Evolutionary conservation across 164 flowering plant species (phyloP).

Genomic region (Chimonanthus salicifolius): DNA sequence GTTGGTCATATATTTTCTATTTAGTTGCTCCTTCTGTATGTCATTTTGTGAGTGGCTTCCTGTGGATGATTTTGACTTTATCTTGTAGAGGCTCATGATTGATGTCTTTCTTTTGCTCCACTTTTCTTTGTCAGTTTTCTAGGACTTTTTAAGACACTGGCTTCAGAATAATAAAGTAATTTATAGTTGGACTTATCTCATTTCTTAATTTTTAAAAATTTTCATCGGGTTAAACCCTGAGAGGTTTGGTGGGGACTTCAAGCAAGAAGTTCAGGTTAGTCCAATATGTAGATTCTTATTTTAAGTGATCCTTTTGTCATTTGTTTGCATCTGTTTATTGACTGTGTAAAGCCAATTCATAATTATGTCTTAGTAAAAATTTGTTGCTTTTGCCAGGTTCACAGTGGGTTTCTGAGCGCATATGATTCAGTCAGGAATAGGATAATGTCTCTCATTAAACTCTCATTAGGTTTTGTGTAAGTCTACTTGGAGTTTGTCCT

Average conservation of each 20-base stretch:
- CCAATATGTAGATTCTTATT: not conserved
- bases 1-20: no score
- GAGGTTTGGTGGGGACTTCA: constrained; percentile 89
- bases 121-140: no score
- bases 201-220: no score
- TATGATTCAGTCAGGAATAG: constrained; percentile 90
- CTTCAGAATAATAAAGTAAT: no score
- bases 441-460: constrained; percentile 64
- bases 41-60: no score
- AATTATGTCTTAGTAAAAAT: not conserved
- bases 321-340: no score
- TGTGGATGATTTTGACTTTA: no score
- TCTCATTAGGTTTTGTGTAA: constrained; percentile 63
- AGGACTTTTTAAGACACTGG: no score
- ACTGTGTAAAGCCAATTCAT: not conserved
- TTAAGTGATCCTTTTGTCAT: not conserved
- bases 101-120: no score
- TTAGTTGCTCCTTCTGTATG: no score
- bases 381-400: constrained; percentile 55
- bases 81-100: no score
- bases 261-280: constrained; percentile 87
- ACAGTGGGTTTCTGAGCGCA: constrained; percentile 89
- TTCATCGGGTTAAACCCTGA: constrained; percentile 19
- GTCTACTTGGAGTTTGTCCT: constrained; percentile 11
- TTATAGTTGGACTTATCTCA: no score